Base-by-base conservation (phyloP, 2,329 filamentous ascomycete species). In the Aspergillus caelatus region DNA sequence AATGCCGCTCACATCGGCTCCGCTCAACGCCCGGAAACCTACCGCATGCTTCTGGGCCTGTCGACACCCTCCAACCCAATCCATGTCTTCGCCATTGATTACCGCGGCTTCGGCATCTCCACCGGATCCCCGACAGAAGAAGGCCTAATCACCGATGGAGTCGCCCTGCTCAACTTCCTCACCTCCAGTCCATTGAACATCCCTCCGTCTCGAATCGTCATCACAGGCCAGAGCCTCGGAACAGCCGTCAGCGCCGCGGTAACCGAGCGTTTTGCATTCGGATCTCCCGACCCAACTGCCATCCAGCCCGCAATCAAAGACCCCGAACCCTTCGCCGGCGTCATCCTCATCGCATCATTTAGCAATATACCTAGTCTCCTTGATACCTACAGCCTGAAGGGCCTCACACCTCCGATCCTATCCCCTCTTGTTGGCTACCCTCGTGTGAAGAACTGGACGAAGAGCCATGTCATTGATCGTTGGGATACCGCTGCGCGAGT, bases 1-100 rank as follows among this genome's bases (percentile, higher is more conserved):
- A 98, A 97, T 77, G 93, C 93, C 39, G 94, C 92, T 6, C 92
- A 96, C 71, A 78, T 98, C 34, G 93, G 90, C 21, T 91, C 96
- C 75, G 88, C 88, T 64, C 86, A 89, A 74, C 88, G 94, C 19
- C 90, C 93, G 2, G 84, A 88, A 36, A 91, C 88, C 62, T 96
- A 96, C 75, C 92, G 93, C 70, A 85, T 89, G 52, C 82, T 97
- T 48, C 88, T 93, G 4, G 86, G 90, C 58, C 88, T 89, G 3
- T 91, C 90, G 2, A 86, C 85, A 0, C 88, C 83, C 0, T 82
- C 85, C 61, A 87, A 78, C 56, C 80, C 80, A 1, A 71, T 93
- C 60, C 94, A 97, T 74, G 86, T 97, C 52, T 82, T 97, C n/a
- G 87, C 92, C 45, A 88, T 97, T 71, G 93, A 97, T 81, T 97